Percentiles rank a stretch among this genome's conserved stretches.
phyloP scores from a whole-genome alignment of 2,329 filamentous ascomycete genomes.

The Aureobasidium leucospermi region DNA sequence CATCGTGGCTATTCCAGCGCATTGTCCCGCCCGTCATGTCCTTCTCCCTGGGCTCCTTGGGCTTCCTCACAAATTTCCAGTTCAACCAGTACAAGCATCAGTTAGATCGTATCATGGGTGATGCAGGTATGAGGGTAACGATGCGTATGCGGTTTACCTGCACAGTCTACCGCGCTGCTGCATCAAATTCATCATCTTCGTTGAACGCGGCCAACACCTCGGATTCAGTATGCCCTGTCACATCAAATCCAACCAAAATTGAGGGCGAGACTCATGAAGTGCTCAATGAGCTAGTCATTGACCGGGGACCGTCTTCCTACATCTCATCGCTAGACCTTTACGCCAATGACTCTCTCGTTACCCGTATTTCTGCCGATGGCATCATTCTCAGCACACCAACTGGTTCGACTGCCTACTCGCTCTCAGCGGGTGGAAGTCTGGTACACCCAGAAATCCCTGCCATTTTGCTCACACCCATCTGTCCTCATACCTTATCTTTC shows the following conservation, averaged over 20 bases:
- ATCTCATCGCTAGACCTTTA: conserved; percentile 96
- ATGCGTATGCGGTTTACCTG: conserved; percentile 98
- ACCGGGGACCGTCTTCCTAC: conserved; percentile 91
- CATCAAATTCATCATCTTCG: conserved; percentile 25
- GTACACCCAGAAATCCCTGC: conserved; percentile 96
- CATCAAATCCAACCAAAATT: conserved; percentile 47
- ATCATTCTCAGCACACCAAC: conserved; percentile 98
- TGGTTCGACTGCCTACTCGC: conserved; percentile 81
- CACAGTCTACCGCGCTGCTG: conserved; percentile 71
- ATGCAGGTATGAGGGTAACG: conserved; percentile 93
- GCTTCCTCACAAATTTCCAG: conserved; percentile 83
- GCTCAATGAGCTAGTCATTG: conserved; percentile 95
- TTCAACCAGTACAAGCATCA: conserved; percentile 84
- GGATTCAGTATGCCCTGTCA: conserved; percentile 30
- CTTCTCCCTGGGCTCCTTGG: conserved; percentile 75
- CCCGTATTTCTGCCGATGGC: conserved; percentile 91
- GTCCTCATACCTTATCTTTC: conserved; percentile 94
- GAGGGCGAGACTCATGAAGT: conserved; percentile 97
- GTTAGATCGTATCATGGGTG: conserved; percentile 83
- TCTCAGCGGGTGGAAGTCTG: conserved; percentile 89
- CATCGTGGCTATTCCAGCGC: conserved; percentile 86
- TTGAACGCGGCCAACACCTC: conserved; percentile 15
- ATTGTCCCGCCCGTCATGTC: conserved; percentile 78
- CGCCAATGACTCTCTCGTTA: conserved; percentile 89
- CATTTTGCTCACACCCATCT: conserved; percentile 94